phyloP scores from a whole-genome alignment of 768 basidiomycete species.

The Hygrocybe punicea region DNA sequence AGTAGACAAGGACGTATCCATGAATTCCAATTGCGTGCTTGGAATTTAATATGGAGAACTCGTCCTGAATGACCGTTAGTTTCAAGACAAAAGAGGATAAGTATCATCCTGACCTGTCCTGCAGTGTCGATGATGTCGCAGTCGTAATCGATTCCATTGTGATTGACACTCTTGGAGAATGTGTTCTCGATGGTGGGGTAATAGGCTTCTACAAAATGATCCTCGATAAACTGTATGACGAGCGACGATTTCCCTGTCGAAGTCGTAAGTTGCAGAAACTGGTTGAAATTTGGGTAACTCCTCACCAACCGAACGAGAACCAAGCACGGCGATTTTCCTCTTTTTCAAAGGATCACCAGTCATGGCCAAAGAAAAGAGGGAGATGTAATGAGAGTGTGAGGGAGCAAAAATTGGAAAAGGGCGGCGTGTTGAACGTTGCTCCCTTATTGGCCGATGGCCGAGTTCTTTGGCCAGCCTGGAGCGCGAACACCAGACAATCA shows the following conservation, averaged over 20 bases:
- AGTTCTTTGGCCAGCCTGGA: too few species aligned
- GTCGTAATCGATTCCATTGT: slow-evolving; percentile 88
- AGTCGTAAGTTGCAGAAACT: slow-evolving; percentile 14
- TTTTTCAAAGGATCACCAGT: slow-evolving; percentile 50
- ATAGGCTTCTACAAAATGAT: slow-evolving; percentile 87
- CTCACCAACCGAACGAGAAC: slow-evolving; percentile 85
- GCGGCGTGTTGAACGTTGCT: background rate
- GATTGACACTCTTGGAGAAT: slow-evolving; percentile 77
- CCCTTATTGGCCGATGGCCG: too few species aligned
- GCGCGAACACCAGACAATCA: too few species aligned
- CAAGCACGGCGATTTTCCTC: slow-evolving; percentile 85
- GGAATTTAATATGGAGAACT: slow-evolving; percentile 89
- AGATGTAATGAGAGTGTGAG: slow-evolving; percentile 5
- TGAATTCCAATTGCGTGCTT: slow-evolving; percentile 97
- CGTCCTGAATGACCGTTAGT: slow-evolving; percentile 58
- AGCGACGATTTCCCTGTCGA: slow-evolving; percentile 87
- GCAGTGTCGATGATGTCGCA: slow-evolving; percentile 98
- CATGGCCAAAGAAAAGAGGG: background rate
- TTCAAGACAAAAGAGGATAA: slow-evolving; percentile 1
- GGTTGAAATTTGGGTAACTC: slow-evolving; percentile 17
- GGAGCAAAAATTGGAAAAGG: background rate
- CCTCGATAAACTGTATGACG: slow-evolving; percentile 89
- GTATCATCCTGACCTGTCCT: slow-evolving; percentile 67
- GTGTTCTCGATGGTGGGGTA: slow-evolving; percentile 94
- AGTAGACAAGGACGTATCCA: slow-evolving; percentile 95